Evolutionary conservation across 1,284 basidiomycete genomes (phyloP).

Genomic region (Ceratobasidium sp.): DNA sequence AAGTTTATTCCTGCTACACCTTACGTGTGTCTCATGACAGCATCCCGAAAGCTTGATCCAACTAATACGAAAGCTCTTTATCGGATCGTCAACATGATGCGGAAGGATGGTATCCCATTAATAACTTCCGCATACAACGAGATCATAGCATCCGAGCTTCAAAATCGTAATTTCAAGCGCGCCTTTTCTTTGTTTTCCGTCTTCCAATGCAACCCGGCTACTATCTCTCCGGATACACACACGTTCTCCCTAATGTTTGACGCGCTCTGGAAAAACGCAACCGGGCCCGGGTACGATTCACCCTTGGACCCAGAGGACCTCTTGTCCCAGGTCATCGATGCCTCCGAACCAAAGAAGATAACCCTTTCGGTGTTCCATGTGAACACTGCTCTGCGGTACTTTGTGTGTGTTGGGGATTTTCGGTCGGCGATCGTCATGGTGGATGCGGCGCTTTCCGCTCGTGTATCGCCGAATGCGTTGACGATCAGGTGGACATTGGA

Average conservation of each 20-base stretch:
- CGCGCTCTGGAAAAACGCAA: conserved; percentile 43
- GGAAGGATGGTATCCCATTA: conserved; percentile 11
- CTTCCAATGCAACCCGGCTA: not conserved
- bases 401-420: conserved; percentile 32
- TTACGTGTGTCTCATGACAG: conserved; percentile 33
- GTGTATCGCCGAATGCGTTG: conserved; percentile 31
- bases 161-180: conserved; percentile 24
- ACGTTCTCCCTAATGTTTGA: conserved; percentile 42
- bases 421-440: conserved; percentile 12
- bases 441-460: not conserved
- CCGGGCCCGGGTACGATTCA: conserved; percentile 17
- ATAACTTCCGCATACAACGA: conserved; percentile 29
- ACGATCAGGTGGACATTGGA: conserved; percentile 42
- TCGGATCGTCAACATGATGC: conserved; percentile 30
- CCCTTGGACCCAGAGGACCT: not conserved
- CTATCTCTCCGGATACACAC: conserved; percentile 21
- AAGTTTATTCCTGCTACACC: conserved; percentile 17
- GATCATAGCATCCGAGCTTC: conserved; percentile 20
- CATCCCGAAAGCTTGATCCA: conserved; percentile 35
- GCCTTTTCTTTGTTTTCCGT: conserved; percentile 18
- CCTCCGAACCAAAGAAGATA: not conserved
- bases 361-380: conserved; percentile 2
- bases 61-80: conserved; percentile 33
- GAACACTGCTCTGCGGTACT: conserved; percentile 36
- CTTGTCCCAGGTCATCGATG: conserved; percentile 1